Percentiles rank a stretch among this genome's conserved stretches.
Conservation (phyloP, 2,329 filamentous ascomycete species). For the Alternaria burnsii region DNA sequence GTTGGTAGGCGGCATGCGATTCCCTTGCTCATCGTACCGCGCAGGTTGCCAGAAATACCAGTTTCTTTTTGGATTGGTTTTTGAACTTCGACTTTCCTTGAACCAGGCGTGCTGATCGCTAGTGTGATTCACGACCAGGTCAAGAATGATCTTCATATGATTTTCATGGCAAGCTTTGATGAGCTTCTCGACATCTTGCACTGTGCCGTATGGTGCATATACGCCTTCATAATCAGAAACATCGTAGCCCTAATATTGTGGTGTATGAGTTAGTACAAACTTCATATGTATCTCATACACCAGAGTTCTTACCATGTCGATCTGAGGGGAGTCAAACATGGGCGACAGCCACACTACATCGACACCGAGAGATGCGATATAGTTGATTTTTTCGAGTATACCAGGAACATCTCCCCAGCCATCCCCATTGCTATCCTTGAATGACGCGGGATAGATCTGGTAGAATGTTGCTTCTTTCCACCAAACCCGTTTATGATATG, state of each 20-base stretch:
- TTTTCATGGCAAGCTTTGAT: slow-evolving; percentile 68
- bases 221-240: slow-evolving; percentile 73
- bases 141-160: slow-evolving; percentile 75
- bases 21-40: slow-evolving; percentile 61
- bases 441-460: slow-evolving; percentile 36
- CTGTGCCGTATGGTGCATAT: slow-evolving; percentile 70
- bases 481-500: slow-evolving; percentile 47
- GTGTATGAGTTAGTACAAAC: not conserved
- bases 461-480: slow-evolving; percentile 56
- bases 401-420: slow-evolving; percentile 65
- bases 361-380: slow-evolving; percentile 63
- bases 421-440: slow-evolving; percentile 61
- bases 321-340: slow-evolving; percentile 69
- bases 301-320: slow-evolving; percentile 62
- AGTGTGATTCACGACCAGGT: slow-evolving; percentile 82
- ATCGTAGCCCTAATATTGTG: slow-evolving; percentile 63
- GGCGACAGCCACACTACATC: slow-evolving; percentile 74
- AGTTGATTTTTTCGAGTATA: slow-evolving; percentile 59
- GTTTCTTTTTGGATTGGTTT: slow-evolving; percentile 69
- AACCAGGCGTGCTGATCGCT: slow-evolving; percentile 78
- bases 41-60: slow-evolving; percentile 76
- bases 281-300: not conserved
- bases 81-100: slow-evolving; percentile 69
- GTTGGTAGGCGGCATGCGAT: slow-evolving; percentile 67
- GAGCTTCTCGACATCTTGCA: slow-evolving; percentile 70